Evolutionary conservation across 805 yeast genomes (phyloP), one percentile per base, ranked within the genome.

Genomic region (Saccharomyces eubayanus): DNA sequence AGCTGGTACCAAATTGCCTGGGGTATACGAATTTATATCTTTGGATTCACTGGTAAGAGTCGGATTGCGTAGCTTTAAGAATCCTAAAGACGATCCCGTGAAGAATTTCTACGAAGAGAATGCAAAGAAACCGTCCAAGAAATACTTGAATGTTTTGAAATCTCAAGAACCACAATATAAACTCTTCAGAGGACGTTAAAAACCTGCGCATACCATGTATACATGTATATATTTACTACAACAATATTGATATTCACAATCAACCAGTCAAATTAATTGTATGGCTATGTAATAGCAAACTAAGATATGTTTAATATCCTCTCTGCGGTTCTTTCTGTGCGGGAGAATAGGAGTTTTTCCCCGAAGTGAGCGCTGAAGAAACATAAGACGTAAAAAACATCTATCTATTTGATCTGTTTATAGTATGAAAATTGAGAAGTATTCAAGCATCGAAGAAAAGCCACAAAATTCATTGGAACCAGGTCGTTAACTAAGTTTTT

Each of bases 1-100:
- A 69, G 97, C 97, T 4, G 85, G 92, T 46, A 89, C 84, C 57
- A 92, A 92, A 68, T 78, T 94, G 54, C 99, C 99, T 0, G 98
- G 98, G 14, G 79, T 82, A 49, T 91, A 85, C 72, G 98, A 92
- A 72, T 85, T 92, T 64, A 82, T 92, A 46, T 82, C 81, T 53
- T 76, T 72, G 59, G 78, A 79, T 27, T 77, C 87, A 43, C 72
- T 80, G 55, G 81, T 90, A 31, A 83, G 95, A 73, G 84, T 85
- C 12, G 89, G 96, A 24, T 73, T 87, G 55, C 77, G 79, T 47
- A 66, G 77, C 31, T 82, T 84, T 51, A 78, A 76, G 46, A 74
- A 62, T 31, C 53, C 59, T 9, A 57, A 72, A 30, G 51, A 49
- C 6, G 77, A 79, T 1, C 74, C 71, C 16, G 41, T 46, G 24